Evolutionary conservation across 305 asterid species (phyloP).

Genomic region (Rubia peregrina): DNA sequence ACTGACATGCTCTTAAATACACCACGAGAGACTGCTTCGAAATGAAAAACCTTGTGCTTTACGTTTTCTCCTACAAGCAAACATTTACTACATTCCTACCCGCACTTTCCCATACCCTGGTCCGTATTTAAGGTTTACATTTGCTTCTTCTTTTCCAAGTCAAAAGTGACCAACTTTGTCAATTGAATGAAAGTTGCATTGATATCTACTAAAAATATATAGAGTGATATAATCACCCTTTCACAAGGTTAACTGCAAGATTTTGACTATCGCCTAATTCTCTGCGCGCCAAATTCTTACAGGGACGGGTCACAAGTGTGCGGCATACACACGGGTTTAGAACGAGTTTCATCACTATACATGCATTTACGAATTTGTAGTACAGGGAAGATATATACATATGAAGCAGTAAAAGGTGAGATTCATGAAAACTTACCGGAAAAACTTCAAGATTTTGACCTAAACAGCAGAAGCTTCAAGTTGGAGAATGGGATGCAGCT

Average conservation of each 20-base stretch:
- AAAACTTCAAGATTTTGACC: conserved; percentile 4
- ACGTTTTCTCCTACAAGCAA: conserved; percentile 15
- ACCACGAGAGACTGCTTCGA: neutral
- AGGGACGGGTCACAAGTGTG: too few relatives aligned
- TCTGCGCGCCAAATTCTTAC: too few relatives aligned
- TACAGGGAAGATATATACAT: too few relatives aligned
- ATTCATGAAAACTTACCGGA: neutral
- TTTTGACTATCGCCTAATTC: too few relatives aligned
- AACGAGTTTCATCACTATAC: too few relatives aligned
- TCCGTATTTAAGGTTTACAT: too few relatives aligned
- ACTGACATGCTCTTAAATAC: neutral
- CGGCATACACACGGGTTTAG: too few relatives aligned
- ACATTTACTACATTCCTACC: neutral
- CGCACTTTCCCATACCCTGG: neutral
- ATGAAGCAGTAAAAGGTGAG: neutral
- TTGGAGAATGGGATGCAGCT: neutral
- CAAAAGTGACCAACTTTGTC: neutral
- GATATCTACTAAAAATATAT: too few relatives aligned
- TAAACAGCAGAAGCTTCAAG: neutral
- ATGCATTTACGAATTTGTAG: too few relatives aligned
- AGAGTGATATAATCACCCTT: too few relatives aligned
- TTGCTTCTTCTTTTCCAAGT: neutral
- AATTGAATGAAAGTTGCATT: too few relatives aligned
- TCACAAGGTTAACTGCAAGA: too few relatives aligned
- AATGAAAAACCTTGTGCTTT: conserved; percentile 26